phyloP scores from a whole-genome alignment of 148 eudicot genomes.

The Rhododendron griersonianum region DNA sequence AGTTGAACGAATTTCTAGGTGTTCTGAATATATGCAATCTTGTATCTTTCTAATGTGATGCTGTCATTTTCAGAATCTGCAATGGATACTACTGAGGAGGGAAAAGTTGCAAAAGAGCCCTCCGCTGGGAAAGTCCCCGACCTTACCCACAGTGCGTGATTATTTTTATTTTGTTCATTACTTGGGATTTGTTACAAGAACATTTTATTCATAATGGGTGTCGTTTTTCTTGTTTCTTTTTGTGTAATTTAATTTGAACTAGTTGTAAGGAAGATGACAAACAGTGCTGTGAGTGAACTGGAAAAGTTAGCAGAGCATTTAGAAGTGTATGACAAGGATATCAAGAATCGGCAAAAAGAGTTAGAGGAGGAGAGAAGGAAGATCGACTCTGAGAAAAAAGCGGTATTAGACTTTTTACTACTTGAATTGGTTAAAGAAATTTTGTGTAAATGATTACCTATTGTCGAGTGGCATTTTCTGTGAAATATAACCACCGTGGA shows the following conservation, averaged over 20 bases:
- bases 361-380: not conserved
- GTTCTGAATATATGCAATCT: not conserved
- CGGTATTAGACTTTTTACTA: not conserved
- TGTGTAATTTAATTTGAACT: not conserved
- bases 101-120: not conserved
- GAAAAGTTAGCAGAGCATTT: not conserved
- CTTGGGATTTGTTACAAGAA: not conserved
- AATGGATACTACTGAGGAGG: not conserved
- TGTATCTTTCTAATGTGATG: not conserved
- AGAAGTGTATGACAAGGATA: not conserved
- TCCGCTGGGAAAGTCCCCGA: not conserved
- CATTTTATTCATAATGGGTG: not conserved
- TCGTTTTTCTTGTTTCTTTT: not conserved
- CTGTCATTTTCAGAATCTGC: not conserved
- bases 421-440: not conserved
- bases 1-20: not conserved
- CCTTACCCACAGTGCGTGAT: not conserved
- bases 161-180: not conserved
- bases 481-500: not conserved
- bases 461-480: not conserved
- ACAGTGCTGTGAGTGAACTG: not conserved
- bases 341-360: not conserved
- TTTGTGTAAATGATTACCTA: not conserved
- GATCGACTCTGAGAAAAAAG: not conserved
- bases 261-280: not conserved